Conservation (phyloP, 495 filamentous ascomycete species). For the Penicillium desertorum region DNA sequence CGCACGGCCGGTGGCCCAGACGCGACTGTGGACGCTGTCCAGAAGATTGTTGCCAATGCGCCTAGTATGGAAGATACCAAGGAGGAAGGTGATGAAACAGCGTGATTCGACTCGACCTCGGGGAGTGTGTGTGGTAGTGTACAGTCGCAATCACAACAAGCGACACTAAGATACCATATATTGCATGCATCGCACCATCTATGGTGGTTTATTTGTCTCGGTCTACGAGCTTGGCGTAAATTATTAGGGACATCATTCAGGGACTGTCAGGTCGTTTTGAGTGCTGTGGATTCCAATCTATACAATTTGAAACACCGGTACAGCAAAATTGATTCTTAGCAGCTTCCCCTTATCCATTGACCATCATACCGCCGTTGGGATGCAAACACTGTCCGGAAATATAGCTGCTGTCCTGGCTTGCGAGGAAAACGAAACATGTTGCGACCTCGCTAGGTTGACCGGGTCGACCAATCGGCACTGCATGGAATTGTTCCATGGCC, state of each 20-base stretch:
- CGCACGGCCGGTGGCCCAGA: slow-evolving; percentile 47
- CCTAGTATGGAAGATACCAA: background rate
- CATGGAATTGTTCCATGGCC: slow-evolving; percentile 69
- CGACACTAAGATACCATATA: slow-evolving; percentile 9
- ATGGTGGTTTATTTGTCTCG: background rate
- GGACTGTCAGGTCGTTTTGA: background rate
- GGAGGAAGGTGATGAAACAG: slow-evolving; percentile 3
- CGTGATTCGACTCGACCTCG: background rate
- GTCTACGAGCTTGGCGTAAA: background rate
- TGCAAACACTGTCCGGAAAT: slow-evolving; percentile 63
- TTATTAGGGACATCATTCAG: background rate
- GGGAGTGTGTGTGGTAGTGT: background rate
- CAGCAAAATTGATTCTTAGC: background rate
- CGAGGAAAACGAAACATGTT: slow-evolving; percentile 83
- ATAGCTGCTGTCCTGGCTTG: slow-evolving; percentile 69
- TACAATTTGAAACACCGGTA: background rate
- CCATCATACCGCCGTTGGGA: slow-evolving; percentile 65
- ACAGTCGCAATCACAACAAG: slow-evolving; percentile 4
- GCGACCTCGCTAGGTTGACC: slow-evolving; percentile 79
- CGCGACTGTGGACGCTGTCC: slow-evolving; percentile 49
- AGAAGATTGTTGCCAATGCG: slow-evolving; percentile 32
- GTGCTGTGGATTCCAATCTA: background rate
- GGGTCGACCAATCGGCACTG: slow-evolving; percentile 73
- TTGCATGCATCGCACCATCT: slow-evolving; percentile 3
- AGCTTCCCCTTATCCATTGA: slow-evolving; percentile 51